phyloP scores from a whole-genome alignment of 164 flowering plant genomes.

The Chimonanthus salicifolius region DNA sequence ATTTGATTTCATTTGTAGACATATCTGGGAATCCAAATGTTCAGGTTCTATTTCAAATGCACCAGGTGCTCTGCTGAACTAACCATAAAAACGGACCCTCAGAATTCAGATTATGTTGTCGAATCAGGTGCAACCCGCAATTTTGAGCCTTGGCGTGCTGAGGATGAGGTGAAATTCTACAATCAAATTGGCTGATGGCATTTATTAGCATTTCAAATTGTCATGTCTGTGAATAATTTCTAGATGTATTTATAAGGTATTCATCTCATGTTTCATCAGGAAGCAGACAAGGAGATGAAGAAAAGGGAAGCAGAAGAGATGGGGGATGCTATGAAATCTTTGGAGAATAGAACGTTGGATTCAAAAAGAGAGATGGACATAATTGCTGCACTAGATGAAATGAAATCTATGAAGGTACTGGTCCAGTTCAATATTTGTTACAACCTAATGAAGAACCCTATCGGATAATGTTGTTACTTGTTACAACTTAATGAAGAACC shows the following conservation, averaged over 20 bases:
- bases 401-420: conserved; percentile 93
- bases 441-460: neutral
- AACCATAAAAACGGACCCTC: conserved; percentile 87
- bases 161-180: conserved; percentile 61
- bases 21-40: conserved; percentile 80
- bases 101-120: conserved; percentile 84
- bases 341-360: conserved; percentile 86
- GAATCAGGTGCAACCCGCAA: conserved; percentile 89
- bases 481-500: too few species aligned
- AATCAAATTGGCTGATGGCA: neutral
- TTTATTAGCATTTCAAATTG: neutral
- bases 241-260: neutral
- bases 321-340: conserved; percentile 96
- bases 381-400: conserved; percentile 86
- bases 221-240: conserved; percentile 2
- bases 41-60: conserved; percentile 90
- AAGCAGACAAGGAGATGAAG: conserved; percentile 44
- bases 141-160: conserved; percentile 96
- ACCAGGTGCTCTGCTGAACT: conserved; percentile 90
- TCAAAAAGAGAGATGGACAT: conserved; percentile 95
- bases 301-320: conserved; percentile 81
- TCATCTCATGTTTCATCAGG: conserved; percentile 30
- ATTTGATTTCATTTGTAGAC: conserved; percentile 39
- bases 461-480: too few species aligned
- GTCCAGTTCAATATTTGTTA: neutral